Conservation (phyloP, 179 eudicot species). For the Sideroxylon spinosum region DNA sequence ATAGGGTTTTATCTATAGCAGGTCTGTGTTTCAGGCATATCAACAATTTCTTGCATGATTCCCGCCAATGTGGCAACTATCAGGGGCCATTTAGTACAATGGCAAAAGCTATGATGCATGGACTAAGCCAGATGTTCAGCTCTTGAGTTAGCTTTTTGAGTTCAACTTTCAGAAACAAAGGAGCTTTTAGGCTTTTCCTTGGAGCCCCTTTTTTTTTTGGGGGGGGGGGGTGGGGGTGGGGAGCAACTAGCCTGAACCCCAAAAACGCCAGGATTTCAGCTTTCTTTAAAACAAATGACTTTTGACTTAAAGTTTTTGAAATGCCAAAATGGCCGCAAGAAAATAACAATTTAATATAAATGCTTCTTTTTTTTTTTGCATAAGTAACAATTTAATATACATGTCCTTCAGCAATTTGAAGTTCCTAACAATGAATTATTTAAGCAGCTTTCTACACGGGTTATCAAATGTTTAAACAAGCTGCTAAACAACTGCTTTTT, state of each 20-base stretch:
- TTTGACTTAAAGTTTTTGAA: background rate
- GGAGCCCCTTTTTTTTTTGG: no score
- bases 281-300: background rate
- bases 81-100: background rate
- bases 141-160: background rate
- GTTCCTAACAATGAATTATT: background rate
- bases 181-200: background rate
- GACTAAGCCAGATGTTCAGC: background rate
- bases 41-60: background rate
- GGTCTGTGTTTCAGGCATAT: background rate
- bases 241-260: background rate
- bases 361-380: no score
- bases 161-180: background rate
- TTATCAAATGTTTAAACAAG: background rate
- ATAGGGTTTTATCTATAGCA: background rate
- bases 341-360: no score
- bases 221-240: no score
- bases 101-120: background rate
- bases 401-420: background rate
- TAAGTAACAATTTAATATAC: no score
- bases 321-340: no score
- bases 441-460: slow-evolving; percentile 5
- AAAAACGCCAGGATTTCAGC: background rate
- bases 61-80: background rate
- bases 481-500: no score